Evolutionary conservation across 2,329 filamentous ascomycete species (phyloP).

Genomic region (Pleoardoris graminearum): DNA sequence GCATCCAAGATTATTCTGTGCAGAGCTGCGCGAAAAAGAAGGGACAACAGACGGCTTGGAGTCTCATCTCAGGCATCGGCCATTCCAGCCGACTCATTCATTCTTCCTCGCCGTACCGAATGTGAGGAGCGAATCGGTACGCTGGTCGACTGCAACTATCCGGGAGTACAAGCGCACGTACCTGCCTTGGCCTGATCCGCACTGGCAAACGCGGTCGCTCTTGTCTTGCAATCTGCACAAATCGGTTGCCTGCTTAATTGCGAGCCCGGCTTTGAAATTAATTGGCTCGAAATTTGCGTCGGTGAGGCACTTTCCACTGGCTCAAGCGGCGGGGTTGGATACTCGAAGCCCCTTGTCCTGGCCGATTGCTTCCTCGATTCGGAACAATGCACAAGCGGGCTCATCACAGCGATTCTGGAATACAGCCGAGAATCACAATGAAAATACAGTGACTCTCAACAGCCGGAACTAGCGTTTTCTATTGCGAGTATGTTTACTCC

Average conservation of each 20-base stretch:
- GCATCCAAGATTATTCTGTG: slow-evolving; percentile 7
- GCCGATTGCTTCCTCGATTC: slow-evolving; percentile 6
- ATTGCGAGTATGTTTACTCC: slow-evolving; percentile 19
- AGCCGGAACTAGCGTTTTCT: slow-evolving; percentile 16
- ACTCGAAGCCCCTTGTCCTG: slow-evolving; percentile 27
- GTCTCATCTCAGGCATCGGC: neutral
- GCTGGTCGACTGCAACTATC: slow-evolving; percentile 36
- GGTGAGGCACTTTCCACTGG: slow-evolving; percentile 16
- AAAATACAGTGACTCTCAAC: neutral
- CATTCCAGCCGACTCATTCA: slow-evolving; percentile 1
- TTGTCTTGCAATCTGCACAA: slow-evolving; percentile 16
- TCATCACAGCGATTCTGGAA: neutral
- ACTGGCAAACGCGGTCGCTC: slow-evolving; percentile 40
- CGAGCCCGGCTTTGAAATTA: slow-evolving; percentile 9
- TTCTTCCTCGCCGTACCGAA: slow-evolving; percentile 21
- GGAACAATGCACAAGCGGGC: neutral
- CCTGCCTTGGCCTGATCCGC: slow-evolving; percentile 21
- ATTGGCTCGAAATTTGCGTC: slow-evolving; percentile 22
- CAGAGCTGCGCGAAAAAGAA: neutral
- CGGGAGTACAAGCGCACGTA: slow-evolving; percentile 39
- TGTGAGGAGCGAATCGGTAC: slow-evolving; percentile 29
- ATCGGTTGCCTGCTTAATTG: slow-evolving; percentile 21
- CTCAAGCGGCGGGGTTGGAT: slow-evolving; percentile 15
- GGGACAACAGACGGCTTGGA: slow-evolving; percentile 6
- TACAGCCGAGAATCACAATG: neutral